Base-by-base conservation (phyloP, 75 land plant species). In the Larix kaempferi region DNA sequence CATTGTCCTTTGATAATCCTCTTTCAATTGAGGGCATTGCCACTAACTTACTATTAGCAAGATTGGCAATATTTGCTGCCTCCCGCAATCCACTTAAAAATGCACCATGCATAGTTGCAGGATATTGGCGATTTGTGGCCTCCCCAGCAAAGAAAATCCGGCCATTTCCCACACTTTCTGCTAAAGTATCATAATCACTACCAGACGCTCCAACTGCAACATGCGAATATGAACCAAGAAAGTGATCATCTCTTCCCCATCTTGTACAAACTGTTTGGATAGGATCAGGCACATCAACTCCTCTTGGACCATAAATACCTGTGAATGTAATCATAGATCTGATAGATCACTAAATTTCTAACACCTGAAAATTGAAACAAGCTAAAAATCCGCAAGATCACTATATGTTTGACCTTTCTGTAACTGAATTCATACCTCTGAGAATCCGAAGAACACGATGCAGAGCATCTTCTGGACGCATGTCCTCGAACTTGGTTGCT, bases 151-250 rank as follows among this genome's bases (percentile, higher is more conserved):
- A 84, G 64, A 84, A 84, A 37, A 84, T 13, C 22, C 85, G 78
- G 10, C 76, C 85, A 78, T 78, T 54, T 23, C 80, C 86, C 22
- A 84, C 80, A 57, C 59, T 77, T 72, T 84, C 85, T 22, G 83
- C 88, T 71, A 91, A 80, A 57, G 62, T 89, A 65, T 91, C 93
- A 75, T 91, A 89, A 64, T 91, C 93, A 10, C 44, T 74, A 8
- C 93, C 93, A 13, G 93, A 87, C 23, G 93, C 88, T 2, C 80
- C 85, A 54, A 91, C 92, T 57, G 89, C 77, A 22, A 91, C 85
- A 82, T 91, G 88, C n/a, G 93, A 91, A 80, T 91, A 91, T 41
- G 93, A 91, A 39, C 93, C 93, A 73, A 74, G 81, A 25, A 82
- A 82, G 13, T 87, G 77, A 37, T 92, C 87, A 78, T 91, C 93